Evolutionary conservation across 768 basidiomycete species (phyloP), one percentile per base, ranked within the genome.

Genomic region (Holtermannia corniformis): DNA sequence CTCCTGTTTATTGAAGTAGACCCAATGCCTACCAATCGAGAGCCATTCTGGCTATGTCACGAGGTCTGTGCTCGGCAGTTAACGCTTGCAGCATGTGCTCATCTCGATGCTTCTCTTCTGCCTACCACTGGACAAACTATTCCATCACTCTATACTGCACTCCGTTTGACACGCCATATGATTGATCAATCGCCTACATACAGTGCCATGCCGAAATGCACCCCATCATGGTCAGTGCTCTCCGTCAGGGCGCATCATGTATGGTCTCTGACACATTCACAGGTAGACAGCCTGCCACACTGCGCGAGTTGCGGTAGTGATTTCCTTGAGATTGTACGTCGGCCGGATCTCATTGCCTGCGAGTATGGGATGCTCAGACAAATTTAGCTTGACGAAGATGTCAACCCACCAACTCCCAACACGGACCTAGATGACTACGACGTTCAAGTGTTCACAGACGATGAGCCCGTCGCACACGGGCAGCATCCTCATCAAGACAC

Each of bases 181-280:
- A 37, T 16, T 7, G 16, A 7, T 37, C 32, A 16, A 37, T 7
- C 16, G 32, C 14, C 11, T 28, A 12, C 20, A 5, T 23, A 11
- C 64, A 91, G 89, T 93, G 90, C 66, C 78, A 82, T 68, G 82
- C 85, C 49, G 87, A 92, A 74, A 91, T 87, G 87, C 76, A 84
- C 49, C 87, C 89, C 1, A 74, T 90, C 44, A 87, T 86, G 85
- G 87, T 88, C 59, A 40, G 77, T 63, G 41, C 55, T 54, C 41
- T 23, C 21, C 22, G 19, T 21, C 14, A 5, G 49, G 20, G 21
- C 16, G 13, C n/a, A 11, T 13, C 11, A 28, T n/a, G n/a, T n/a
- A n/a, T n/a, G 28, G 40, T 47, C 19, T 54, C 24, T 50, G 48
- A 40, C 54, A 48, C 27, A 54, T 24, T 23, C 55, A 23, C 51